Evolutionary conservation across 768 basidiomycete species (phyloP).

Genomic region (Jaapia argillacea): DNA sequence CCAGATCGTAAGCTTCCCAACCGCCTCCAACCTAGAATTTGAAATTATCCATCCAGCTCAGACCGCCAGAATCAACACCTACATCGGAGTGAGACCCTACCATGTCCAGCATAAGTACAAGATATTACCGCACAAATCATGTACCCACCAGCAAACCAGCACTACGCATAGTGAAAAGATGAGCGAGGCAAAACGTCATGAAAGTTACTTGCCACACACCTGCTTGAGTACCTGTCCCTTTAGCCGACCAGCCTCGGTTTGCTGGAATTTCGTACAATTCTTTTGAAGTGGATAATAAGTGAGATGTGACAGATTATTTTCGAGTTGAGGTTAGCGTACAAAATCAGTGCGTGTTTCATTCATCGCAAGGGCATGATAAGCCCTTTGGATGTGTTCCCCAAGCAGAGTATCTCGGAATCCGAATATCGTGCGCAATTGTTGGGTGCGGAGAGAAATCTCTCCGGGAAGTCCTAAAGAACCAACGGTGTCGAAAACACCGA

Average conservation of each 20-base stretch:
- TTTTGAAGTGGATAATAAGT: no score
- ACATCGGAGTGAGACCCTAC: constrained; percentile 24
- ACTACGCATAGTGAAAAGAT: constrained; percentile 25
- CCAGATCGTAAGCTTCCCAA: constrained; percentile 55
- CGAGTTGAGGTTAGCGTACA: constrained; percentile 26
- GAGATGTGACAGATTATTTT: constrained; percentile 1
- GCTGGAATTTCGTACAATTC: constrained; percentile 56
- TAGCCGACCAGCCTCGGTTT: constrained; percentile 36
- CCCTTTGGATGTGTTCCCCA: constrained; percentile 53
- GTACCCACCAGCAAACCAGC: constrained; percentile 59
- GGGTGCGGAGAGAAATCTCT: constrained; percentile 39
- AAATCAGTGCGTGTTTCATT: constrained; percentile 62
- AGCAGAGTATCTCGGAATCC: constrained; percentile 54
- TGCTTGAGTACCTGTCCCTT: constrained; percentile 57
- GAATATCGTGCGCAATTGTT: constrained; percentile 40
- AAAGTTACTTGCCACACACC: constrained; percentile 25
- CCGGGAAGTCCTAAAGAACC: constrained; percentile 62
- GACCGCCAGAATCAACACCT: no score
- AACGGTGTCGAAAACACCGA: constrained; percentile 77
- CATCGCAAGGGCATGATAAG: constrained; percentile 62
- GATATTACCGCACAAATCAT: no score
- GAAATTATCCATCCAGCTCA: no score
- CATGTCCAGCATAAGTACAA: no score
- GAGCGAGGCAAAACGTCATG: background rate
- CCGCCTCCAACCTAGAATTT: constrained; percentile 66